Percentiles rank a stretch among this genome's conserved stretches.
These are phyloP conservation scores for Spathaspora boniae DNA, from an alignment of 805 yeast genomes.

Conservation along the genomic window DNA sequence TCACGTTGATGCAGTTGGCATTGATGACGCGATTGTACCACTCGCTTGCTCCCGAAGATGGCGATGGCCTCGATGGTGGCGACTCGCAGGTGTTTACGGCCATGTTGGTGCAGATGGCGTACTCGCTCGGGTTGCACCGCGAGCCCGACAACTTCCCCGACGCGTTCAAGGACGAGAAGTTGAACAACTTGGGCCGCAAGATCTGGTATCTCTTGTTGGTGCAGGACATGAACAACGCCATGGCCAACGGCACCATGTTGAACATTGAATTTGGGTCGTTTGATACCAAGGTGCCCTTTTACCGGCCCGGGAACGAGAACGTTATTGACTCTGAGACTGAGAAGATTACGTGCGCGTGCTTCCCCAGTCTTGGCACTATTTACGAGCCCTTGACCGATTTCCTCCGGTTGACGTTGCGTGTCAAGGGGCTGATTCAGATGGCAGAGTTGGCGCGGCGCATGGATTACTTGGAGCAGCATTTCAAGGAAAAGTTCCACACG, in stretches of 20 bases:
- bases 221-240: constrained; percentile 30
- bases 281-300: constrained; percentile 29
- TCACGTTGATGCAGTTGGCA: constrained; percentile 54
- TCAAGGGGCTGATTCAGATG: constrained; percentile 19
- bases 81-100: constrained; percentile 54
- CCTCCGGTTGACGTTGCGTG: constrained; percentile 16
- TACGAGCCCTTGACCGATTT: constrained; percentile 26
- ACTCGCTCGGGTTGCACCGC: constrained; percentile 63
- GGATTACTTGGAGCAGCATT: constrained; percentile 30
- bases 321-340: constrained; percentile 38
- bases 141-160: constrained; percentile 49
- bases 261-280: constrained; percentile 24
- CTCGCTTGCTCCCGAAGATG: constrained; percentile 49
- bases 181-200: constrained; percentile 51
- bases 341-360: constrained; percentile 25
- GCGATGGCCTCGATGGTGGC: constrained; percentile 57
- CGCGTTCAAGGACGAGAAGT: constrained; percentile 20
- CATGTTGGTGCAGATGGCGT: constrained; percentile 62
- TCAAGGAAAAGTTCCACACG: constrained; percentile 27
- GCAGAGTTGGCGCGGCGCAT: constrained; percentile 21
- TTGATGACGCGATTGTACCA: constrained; percentile 49
- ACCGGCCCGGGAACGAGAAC: constrained; percentile 33
- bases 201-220: constrained; percentile 47
- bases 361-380: constrained; percentile 23
- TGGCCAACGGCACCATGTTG: constrained; percentile 30